A percentile compares a stretch with the other conserved stretches of the same genome.
These are phyloP conservation scores for Podosphaera fusca DNA, from an alignment of 2,329 filamentous ascomycete species.

Conservation along the genomic window DNA sequence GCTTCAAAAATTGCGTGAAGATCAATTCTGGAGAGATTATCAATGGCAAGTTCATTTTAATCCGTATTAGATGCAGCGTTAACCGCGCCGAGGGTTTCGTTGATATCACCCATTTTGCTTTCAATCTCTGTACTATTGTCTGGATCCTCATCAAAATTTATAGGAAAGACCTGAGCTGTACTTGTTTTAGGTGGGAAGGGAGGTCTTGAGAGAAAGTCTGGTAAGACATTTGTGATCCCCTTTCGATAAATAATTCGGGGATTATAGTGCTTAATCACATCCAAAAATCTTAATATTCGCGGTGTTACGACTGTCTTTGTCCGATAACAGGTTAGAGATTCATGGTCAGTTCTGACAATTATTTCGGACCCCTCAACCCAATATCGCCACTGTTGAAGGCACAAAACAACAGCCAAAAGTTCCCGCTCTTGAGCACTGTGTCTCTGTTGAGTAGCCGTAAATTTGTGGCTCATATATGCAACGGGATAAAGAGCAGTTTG, in stretches of 20 bases:
- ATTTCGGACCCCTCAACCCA: not conserved
- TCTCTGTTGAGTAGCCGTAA: not conserved
- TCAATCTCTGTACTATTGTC: not conserved
- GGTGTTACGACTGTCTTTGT: not conserved
- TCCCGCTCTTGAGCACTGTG: not conserved
- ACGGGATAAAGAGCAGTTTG: not conserved
- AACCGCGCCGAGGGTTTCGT: not conserved
- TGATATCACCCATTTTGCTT: not conserved
- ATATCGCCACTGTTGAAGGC: not conserved
- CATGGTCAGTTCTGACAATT: not conserved
- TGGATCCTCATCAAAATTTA: not conserved
- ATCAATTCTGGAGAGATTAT: not conserved
- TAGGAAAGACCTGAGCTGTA: not conserved
- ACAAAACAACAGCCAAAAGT: not conserved
- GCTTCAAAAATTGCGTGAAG: not conserved
- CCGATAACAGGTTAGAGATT: not conserved
- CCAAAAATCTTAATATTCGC: not conserved
- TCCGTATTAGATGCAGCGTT: not conserved
- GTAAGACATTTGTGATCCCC: too few species aligned
- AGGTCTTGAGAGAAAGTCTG: too few species aligned
- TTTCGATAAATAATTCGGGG: too few species aligned
- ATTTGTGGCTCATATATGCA: too few species aligned
- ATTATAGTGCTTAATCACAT: not conserved
- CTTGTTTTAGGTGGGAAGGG: not conserved
- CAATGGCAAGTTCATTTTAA: not conserved